phyloP scores from a whole-genome alignment of 2,329 filamentous ascomycete species.

The Exophiala viscosa region DNA sequence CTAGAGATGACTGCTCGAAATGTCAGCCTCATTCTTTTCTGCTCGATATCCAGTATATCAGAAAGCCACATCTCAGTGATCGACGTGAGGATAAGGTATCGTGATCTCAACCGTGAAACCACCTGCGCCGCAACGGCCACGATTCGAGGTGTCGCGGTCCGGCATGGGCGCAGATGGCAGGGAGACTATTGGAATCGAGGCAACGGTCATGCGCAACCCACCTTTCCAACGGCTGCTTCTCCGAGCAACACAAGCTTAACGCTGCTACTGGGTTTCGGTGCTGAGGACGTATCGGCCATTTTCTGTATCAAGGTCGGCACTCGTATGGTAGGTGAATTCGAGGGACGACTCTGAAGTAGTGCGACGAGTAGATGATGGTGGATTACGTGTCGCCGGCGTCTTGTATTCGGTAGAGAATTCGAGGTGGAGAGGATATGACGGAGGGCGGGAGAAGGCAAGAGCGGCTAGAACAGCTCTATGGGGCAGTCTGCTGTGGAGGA shows the following conservation, averaged over 20 bases:
- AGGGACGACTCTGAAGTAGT: not conserved
- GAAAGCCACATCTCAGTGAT: not conserved
- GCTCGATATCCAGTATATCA: not conserved
- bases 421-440: too few relatives aligned
- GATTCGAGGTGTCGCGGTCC: constrained; percentile 1
- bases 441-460: too few relatives aligned
- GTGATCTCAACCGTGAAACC: constrained; percentile 17
- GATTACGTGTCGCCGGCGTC: too few relatives aligned
- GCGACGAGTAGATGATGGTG: too few relatives aligned
- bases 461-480: too few relatives aligned
- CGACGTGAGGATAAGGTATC: constrained; percentile 20
- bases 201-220: constrained; percentile 41
- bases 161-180: not conserved
- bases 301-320: constrained; percentile 1
- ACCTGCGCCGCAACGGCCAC: not conserved
- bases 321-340: not conserved
- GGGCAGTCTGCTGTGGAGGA: too few relatives aligned
- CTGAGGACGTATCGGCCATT: constrained; percentile 70
- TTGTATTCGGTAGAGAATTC: too few relatives aligned
- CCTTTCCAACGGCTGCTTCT: constrained; percentile 98
- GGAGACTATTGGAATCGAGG: constrained; percentile 16
- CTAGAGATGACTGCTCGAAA: constrained; percentile 79
- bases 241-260: constrained; percentile 98
- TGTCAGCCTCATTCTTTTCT: constrained; percentile 16
- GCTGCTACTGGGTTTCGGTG: constrained; percentile 95